Evolutionary conservation across 2,329 filamentous ascomycete species (phyloP).

Genomic region (Fusarium neocosmosporiellum): DNA sequence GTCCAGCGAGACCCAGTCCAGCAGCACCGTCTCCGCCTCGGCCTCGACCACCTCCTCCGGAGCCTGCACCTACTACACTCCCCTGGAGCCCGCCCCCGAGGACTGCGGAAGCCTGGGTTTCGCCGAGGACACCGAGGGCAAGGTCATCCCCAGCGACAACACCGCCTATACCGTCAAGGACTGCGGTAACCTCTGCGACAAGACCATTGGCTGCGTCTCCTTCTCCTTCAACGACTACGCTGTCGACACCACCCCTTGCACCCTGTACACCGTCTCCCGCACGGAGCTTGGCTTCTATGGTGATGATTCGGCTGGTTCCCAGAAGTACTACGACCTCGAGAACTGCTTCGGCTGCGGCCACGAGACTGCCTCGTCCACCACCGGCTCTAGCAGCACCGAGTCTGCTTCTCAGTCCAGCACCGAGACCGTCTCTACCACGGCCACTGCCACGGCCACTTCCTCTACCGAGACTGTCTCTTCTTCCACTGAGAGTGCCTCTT

Average conservation of each 20-base stretch:
- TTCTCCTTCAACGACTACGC: constrained; percentile 16
- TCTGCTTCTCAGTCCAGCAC: not conserved
- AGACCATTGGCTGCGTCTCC: constrained; percentile 30
- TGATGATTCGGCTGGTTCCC: not conserved
- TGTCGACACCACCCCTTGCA: not conserved
- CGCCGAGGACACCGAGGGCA: constrained; percentile 7
- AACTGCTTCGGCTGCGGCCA: constrained; percentile 26
- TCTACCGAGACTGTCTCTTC: constrained; percentile 8
- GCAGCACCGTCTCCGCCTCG: not conserved
- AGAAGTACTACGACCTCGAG: constrained; percentile 29
- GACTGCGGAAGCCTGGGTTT: constrained; percentile 18
- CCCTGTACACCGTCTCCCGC: constrained; percentile 8
- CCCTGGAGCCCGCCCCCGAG: not conserved
- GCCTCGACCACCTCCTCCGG: constrained; percentile 20
- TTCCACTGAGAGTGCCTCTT: not conserved
- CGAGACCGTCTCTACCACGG: not conserved
- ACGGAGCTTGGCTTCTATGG: not conserved
- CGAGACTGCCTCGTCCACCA: not conserved
- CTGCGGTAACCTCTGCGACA: constrained; percentile 28
- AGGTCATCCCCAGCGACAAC: not conserved
- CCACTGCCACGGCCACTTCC: constrained; percentile 8
- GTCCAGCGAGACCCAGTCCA: constrained; percentile 15
- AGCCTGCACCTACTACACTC: constrained; percentile 19
- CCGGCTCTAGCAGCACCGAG: not conserved
- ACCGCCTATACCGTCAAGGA: not conserved